Evolutionary conservation across 2,329 filamentous ascomycete genomes (phyloP).

Genomic region (Dichotomopilus funicola): DNA sequence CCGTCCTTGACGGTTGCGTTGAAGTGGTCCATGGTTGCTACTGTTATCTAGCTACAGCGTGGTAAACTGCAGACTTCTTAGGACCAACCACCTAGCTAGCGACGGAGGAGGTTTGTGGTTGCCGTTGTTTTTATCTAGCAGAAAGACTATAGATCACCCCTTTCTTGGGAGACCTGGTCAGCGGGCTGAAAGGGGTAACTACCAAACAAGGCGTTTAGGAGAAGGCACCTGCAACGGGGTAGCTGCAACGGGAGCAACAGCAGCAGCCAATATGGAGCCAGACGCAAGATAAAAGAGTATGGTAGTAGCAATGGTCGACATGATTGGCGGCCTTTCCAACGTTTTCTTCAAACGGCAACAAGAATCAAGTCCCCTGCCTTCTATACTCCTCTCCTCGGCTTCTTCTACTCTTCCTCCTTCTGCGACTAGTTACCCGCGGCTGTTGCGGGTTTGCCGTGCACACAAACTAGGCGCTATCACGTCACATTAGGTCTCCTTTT

Average conservation of each 20-base stretch:
- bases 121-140: too few relatives aligned
- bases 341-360: background rate
- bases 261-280: background rate
- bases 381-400: too few relatives aligned
- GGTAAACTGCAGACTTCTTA: too few relatives aligned
- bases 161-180: background rate
- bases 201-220: constrained; percentile 1
- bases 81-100: too few relatives aligned
- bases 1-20: constrained; percentile 34
- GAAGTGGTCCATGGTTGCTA: constrained; percentile 33
- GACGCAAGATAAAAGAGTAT: constrained; percentile 1
- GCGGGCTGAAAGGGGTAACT: background rate
- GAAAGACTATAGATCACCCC: too few relatives aligned
- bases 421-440: too few relatives aligned
- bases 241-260: background rate
- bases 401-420: too few relatives aligned
- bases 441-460: too few relatives aligned
- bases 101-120: too few relatives aligned
- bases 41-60: background rate
- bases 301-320: background rate
- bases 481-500: too few relatives aligned
- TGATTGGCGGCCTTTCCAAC: background rate
- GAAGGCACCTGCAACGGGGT: too few relatives aligned
- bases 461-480: too few relatives aligned
- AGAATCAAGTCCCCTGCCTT: background rate